Evolutionary conservation across 805 yeast species (phyloP).

Genomic region (Priceomyces medius): DNA sequence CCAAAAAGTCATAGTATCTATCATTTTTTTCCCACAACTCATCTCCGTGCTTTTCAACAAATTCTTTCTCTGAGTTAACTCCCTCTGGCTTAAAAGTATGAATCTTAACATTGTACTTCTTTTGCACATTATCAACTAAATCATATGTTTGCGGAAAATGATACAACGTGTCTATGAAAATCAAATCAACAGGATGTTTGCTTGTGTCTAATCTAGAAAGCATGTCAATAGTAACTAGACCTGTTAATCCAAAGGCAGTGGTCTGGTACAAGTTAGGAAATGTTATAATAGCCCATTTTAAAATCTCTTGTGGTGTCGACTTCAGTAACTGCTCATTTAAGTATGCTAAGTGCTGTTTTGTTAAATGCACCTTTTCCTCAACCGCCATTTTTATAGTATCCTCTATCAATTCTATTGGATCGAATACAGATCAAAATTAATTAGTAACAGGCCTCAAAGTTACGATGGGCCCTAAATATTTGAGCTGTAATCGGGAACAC

Average conservation of each 20-base stretch:
- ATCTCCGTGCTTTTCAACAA: conserved; percentile 67
- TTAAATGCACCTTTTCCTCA: conserved; percentile 18
- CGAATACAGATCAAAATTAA: no score
- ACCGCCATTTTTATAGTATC: background rate
- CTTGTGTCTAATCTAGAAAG: conserved; percentile 48
- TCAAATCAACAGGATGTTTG: conserved; percentile 58
- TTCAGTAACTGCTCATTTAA: conserved; percentile 61
- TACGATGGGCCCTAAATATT: no score
- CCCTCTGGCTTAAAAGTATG: conserved; percentile 69
- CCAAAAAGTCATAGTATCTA: conserved; percentile 75
- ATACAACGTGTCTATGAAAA: conserved; percentile 86
- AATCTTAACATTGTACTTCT: conserved; percentile 54
- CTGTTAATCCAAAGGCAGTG: conserved; percentile 93
- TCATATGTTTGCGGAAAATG: conserved; percentile 94
- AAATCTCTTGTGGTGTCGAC: conserved; percentile 65
- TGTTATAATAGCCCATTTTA: conserved; percentile 80
- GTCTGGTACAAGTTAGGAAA: conserved; percentile 85
- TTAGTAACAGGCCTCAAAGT: background rate
- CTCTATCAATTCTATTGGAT: no score
- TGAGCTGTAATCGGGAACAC: no score
- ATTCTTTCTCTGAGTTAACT: conserved; percentile 57
- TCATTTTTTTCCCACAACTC: conserved; percentile 84
- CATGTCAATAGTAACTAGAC: conserved; percentile 84
- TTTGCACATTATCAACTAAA: conserved; percentile 58
- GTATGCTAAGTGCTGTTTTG: conserved; percentile 58